These are phyloP conservation scores for Saturnispora gosingensis DNA, from an alignment of 805 yeast genomes.

Conservation along the genomic window DNA sequence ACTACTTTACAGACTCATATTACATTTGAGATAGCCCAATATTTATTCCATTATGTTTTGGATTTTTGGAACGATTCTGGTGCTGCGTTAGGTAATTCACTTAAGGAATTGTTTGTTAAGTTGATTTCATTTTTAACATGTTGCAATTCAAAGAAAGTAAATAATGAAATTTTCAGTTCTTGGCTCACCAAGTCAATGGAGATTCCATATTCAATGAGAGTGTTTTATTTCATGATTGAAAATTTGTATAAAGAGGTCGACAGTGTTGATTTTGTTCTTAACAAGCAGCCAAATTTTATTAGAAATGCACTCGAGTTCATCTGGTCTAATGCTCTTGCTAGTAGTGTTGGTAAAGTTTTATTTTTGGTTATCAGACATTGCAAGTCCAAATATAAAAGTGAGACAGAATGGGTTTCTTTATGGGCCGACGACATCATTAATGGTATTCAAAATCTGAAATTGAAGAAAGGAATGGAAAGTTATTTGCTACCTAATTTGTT, in stretches of 20 bases:
- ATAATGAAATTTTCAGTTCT: constrained; percentile 22
- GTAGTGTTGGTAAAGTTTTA: constrained; percentile 53
- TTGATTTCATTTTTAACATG: constrained; percentile 31
- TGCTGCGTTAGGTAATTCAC: constrained; percentile 60
- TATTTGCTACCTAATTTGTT: constrained; percentile 60
- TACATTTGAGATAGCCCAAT: constrained; percentile 19
- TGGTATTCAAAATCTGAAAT: constrained; percentile 26
- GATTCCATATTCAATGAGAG: constrained; percentile 46
- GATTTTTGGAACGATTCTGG: constrained; percentile 68
- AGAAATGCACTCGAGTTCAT: constrained; percentile 39
- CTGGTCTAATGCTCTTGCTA: constrained; percentile 53
- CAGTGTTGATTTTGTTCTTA: constrained; percentile 32
- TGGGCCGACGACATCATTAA: constrained; percentile 40
- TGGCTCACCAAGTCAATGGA: constrained; percentile 42
- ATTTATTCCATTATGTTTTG: constrained; percentile 43
- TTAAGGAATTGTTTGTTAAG: constrained; percentile 51
- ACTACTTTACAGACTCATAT: constrained; percentile 7
- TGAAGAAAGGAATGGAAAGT: constrained; percentile 41
- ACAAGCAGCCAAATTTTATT: constrained; percentile 38
- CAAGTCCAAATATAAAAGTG: constrained; percentile 16
- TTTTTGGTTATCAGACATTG: constrained; percentile 31
- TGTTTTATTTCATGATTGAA: constrained; percentile 53
- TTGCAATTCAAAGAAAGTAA: constrained; percentile 6
- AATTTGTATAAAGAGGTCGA: constrained; percentile 41
- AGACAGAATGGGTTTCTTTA: constrained; percentile 37